Base-by-base conservation (phyloP, 2,329 filamentous ascomycete species). In the Colletotrichum sp. region DNA sequence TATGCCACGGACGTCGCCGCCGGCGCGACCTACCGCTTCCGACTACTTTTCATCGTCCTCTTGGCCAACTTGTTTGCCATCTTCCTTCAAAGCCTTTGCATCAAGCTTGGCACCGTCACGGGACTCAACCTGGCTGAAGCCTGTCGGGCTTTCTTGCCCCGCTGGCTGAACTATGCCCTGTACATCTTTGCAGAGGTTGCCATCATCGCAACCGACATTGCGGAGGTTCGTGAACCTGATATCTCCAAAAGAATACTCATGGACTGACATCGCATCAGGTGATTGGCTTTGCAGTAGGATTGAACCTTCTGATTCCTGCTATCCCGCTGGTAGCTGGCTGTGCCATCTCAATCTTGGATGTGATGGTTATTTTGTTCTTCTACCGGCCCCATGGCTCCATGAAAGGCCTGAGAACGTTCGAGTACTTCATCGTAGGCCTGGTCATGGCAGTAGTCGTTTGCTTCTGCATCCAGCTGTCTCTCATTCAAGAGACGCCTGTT, bases 1-100 rank as follows among this genome's bases (percentile, higher is more conserved):
- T 95, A 95, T 81, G 89, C 93, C 2, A 95, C 93, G 25, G 93
- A 93, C 82, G 91, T 94, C 64, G 90, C 92, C 9, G 93, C 93
- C 62, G 93, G 93, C 69, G 91, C 93, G 6, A 88, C 89, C 1
- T 94, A 92, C 82, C 89, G 88, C 72, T 95, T 92, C 85, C 88
- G 87, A 55, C 87, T 95, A 39, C 88, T 95, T 4, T 95, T 94
- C 85, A 87, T 95, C 78, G 90, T 95, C 59, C 86, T 95, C 12
- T 86, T 94, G 79, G 92, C 91, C 83, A 95, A 95, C 81, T 79
- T 94, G 67, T 93, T 95, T 80, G 93, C 93, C 79, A 94, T 95
- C 70, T 91, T 94, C 78, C 86, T 95, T 25, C 93, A 95, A 82
- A 91, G 89, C 25, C 88, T 95, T 3, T 91, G 91, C 80, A 92